Conservation (phyloP, 176 grass and related monocot species). For the Cenchrus americanus region DNA sequence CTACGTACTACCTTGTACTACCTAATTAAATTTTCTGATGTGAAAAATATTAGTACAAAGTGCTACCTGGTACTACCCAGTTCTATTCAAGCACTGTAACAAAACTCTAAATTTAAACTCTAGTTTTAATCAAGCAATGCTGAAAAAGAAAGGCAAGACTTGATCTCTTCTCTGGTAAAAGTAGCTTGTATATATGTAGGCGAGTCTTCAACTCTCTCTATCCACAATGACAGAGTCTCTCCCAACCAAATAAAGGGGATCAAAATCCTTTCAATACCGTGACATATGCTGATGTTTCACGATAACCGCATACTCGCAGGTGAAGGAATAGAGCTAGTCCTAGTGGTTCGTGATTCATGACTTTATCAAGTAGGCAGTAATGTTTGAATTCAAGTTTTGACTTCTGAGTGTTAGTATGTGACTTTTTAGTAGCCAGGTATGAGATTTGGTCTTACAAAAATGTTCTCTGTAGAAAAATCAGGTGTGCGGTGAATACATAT, state of each 20-base stretch:
- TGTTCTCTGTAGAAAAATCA: not conserved
- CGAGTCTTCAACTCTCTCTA: not conserved
- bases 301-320: not conserved
- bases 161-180: constrained; percentile 10
- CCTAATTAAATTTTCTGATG: too few species aligned
- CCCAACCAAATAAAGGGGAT: not conserved
- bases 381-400: constrained; percentile 17
- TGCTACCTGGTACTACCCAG: too few species aligned
- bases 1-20: too few species aligned
- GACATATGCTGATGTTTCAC: not conserved
- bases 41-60: too few species aligned
- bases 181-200: not conserved
- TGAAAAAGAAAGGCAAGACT: not conserved
- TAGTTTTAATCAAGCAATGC: not conserved
- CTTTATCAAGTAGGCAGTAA: constrained; percentile 11
- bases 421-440: not conserved
- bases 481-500: not conserved
- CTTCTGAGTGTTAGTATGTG: not conserved
- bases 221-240: constrained; percentile 10
- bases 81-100: too few species aligned
- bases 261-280: not conserved
- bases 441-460: constrained; percentile 9
- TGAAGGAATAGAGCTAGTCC: not conserved
- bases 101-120: constrained; percentile 4
- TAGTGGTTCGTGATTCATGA: not conserved